A percentile compares a stretch with the other conserved stretches of the same genome.
These are phyloP conservation scores for Ogataea glucozyma DNA, from an alignment of 805 yeast species.

Conservation along the genomic window DNA sequence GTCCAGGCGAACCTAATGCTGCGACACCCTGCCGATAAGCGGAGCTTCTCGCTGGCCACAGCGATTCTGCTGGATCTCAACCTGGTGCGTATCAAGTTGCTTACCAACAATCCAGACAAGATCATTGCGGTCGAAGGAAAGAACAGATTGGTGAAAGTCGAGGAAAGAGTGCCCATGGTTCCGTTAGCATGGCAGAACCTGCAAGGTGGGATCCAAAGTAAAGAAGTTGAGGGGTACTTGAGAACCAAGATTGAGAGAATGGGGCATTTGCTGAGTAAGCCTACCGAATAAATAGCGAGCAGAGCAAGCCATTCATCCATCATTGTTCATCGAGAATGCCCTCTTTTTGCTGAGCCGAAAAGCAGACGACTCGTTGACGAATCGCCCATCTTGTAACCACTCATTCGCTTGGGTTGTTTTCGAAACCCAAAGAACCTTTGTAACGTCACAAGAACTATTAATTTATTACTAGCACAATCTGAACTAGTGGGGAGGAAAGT, in stretches of 20 bases:
- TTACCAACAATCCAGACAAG: constrained; percentile 96
- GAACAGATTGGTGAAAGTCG: constrained; percentile 69
- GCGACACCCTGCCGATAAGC: constrained; percentile 97
- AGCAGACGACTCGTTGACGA: too few species aligned
- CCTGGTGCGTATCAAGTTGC: constrained; percentile 63
- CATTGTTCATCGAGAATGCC: too few species aligned
- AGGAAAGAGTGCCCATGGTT: constrained; percentile 93
- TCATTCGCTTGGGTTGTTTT: too few species aligned
- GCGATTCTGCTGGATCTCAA: constrained; percentile 87
- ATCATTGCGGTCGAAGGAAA: constrained; percentile 92
- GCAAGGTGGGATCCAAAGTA: constrained; percentile 68
- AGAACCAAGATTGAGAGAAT: constrained; percentile 93
- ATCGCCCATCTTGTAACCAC: too few species aligned
- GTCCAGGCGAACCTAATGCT: constrained; percentile 92
- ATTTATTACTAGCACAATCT: too few species aligned
- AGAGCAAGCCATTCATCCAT: too few species aligned
- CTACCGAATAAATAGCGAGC: constrained; percentile 15
- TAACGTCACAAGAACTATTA: too few species aligned
- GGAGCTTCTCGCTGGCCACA: constrained; percentile 91
- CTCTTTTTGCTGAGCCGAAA: too few species aligned
- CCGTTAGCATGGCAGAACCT: constrained; percentile 84
- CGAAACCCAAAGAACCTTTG: too few species aligned
- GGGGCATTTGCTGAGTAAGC: constrained; percentile 83
- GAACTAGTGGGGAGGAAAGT: too few species aligned
- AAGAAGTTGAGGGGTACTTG: constrained; percentile 89